Conservation (phyloP, 2,329 filamentous ascomycete species). For the Akanthomyces lecanii region DNA sequence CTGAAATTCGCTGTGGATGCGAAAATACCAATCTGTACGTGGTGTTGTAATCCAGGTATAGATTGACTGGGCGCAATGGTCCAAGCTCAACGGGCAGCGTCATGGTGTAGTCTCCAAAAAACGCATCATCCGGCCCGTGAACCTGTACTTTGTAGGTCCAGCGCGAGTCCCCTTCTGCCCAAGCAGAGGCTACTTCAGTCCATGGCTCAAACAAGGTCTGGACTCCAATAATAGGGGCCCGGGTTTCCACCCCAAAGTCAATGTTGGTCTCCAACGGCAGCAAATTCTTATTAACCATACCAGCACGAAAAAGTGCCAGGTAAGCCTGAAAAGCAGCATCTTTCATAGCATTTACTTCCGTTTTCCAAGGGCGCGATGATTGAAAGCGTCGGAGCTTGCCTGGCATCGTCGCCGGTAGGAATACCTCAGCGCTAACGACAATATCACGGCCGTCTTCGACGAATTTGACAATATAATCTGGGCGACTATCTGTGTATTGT, state of each 20-base stretch:
- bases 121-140: conserved; percentile 19
- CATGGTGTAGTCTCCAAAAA: conserved; percentile 38
- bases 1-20: conserved; percentile 19
- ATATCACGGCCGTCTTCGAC: conserved; percentile 26
- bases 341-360: conserved; percentile 67
- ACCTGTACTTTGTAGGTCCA: conserved; percentile 3
- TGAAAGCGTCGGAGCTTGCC: conserved; percentile 27
- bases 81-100: conserved; percentile 42
- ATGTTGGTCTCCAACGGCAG: conserved; percentile 55
- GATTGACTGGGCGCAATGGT: conserved; percentile 30
- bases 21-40: conserved; percentile 32
- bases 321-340: conserved; percentile 85
- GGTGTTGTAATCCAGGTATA: conserved; percentile 37
- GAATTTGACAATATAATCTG: conserved; percentile 61
- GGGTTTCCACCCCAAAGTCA: conserved; percentile 35
- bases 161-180: conserved; percentile 27
- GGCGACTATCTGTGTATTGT: conserved; percentile 60
- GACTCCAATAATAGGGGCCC: conserved; percentile 33
- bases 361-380: conserved; percentile 51
- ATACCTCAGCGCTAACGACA: conserved; percentile 55
- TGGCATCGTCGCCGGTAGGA: conserved; percentile 68
- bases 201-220: conserved; percentile 44
- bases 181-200: conserved; percentile 39
- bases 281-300: conserved; percentile 72
- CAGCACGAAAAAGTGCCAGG: conserved; percentile 60